phyloP scores from a whole-genome alignment of 805 yeast species.

The Myxozyma monticola region DNA sequence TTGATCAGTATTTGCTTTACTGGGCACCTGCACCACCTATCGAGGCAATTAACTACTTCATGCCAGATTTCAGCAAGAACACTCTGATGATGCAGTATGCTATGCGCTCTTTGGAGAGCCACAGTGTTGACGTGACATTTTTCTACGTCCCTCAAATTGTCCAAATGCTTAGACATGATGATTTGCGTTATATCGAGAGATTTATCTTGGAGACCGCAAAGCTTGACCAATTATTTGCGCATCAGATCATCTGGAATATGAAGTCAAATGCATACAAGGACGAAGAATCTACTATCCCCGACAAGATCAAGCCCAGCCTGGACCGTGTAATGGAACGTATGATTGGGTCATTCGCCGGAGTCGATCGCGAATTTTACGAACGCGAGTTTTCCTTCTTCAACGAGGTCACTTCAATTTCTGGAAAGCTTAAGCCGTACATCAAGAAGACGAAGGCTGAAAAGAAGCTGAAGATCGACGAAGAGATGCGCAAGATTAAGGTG shows the following conservation, averaged over 20 bases:
- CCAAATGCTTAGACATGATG: slow-evolving; percentile 82
- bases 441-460: slow-evolving; percentile 94
- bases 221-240: slow-evolving; percentile 88
- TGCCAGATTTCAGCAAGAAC: slow-evolving; percentile 68
- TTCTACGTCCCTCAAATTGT: slow-evolving; percentile 98
- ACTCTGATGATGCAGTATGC: slow-evolving; percentile 79
- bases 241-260: slow-evolving; percentile 98
- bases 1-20: slow-evolving; percentile 44
- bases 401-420: slow-evolving; percentile 90
- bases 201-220: slow-evolving; percentile 90
- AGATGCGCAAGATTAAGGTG: slow-evolving; percentile 75
- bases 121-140: slow-evolving; percentile 83
- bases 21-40: slow-evolving; percentile 82
- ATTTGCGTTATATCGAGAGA: slow-evolving; percentile 79
- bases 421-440: slow-evolving; percentile 90
- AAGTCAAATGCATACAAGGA: slow-evolving; percentile 87
- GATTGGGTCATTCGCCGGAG: slow-evolving; percentile 58
- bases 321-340: slow-evolving; percentile 70
- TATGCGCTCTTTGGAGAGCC: slow-evolving; percentile 83
- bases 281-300: slow-evolving; percentile 79
- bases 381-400: slow-evolving; percentile 85
- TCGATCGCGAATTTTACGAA: slow-evolving; percentile 68
- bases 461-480: slow-evolving; percentile 92
- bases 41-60: slow-evolving; percentile 77
- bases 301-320: slow-evolving; percentile 75